These are phyloP conservation scores for Phytopythium sindhum DNA, from an alignment of 352 stramenopile species.

Conservation along the genomic window DNA sequence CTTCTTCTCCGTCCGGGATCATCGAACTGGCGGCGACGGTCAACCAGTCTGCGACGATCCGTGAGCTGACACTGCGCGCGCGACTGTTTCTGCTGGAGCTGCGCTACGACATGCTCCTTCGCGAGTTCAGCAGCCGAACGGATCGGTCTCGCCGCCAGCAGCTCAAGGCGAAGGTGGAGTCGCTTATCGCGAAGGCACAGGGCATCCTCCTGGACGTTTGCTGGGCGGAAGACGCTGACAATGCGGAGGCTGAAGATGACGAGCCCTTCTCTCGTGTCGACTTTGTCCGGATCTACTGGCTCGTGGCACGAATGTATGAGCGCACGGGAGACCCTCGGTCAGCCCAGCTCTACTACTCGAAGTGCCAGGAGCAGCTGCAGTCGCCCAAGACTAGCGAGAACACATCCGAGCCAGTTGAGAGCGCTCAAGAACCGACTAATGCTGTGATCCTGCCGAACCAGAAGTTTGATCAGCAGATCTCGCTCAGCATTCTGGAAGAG, in stretches of 20 bases:
- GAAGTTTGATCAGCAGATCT: slow-evolving; percentile 33
- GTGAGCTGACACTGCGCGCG: slow-evolving; percentile 31
- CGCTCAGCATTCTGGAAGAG: slow-evolving; percentile 30
- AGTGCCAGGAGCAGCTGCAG: slow-evolving; percentile 39
- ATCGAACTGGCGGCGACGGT: neutral
- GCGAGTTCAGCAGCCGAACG: slow-evolving; percentile 20
- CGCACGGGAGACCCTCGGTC: slow-evolving; percentile 31
- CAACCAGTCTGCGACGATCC: neutral
- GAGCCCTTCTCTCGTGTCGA: slow-evolving; percentile 8
- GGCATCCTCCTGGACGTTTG: slow-evolving; percentile 44
- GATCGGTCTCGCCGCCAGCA: slow-evolving; percentile 13
- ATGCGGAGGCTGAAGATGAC: neutral
- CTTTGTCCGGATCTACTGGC: slow-evolving; percentile 51
- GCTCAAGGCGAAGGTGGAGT: slow-evolving; percentile 19
- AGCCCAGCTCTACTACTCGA: slow-evolving; percentile 52
- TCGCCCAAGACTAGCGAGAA: neutral
- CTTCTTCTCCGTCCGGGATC: neutral
- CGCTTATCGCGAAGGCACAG: slow-evolving; percentile 26
- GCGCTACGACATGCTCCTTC: slow-evolving; percentile 41
- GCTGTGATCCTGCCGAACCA: slow-evolving; percentile 44
- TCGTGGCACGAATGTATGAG: slow-evolving; percentile 52
- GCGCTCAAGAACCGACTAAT: neutral
- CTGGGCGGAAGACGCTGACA: slow-evolving; percentile 25
- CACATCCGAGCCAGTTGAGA: neutral
- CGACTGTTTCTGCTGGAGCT: slow-evolving; percentile 63